phyloP scores from a whole-genome alignment of 306 rosid species.

The Cucumis melo region DNA sequence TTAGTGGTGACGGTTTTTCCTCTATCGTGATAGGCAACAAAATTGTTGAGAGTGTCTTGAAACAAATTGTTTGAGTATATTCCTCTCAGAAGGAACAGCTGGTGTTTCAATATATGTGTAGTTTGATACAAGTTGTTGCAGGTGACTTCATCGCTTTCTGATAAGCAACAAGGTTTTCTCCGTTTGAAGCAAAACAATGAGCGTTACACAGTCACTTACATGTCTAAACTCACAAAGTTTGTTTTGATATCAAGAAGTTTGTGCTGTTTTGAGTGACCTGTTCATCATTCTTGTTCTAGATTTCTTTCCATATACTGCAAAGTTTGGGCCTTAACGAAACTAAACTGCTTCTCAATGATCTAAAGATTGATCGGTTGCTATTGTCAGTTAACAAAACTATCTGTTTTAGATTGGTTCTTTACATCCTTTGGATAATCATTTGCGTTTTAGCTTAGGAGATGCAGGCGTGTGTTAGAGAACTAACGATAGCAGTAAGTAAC shows the following conservation, averaged over 20 bases:
- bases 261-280: not conserved
- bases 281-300: not conserved
- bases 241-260: not conserved
- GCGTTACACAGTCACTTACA: not conserved
- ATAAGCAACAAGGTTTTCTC: not conserved
- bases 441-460: not conserved
- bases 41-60: not conserved
- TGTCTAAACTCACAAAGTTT: not conserved
- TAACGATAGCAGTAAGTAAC: not conserved
- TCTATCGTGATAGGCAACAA: no score
- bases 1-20: no score
- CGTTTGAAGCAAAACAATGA: not conserved
- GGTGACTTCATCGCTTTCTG: not conserved
- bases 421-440: not conserved
- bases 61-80: not conserved
- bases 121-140: not conserved
- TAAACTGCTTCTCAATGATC: not conserved
- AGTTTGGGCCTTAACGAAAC: not conserved
- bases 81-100: not conserved
- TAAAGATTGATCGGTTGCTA: not conserved
- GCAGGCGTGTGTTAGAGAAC: not conserved
- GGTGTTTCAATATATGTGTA: not conserved
- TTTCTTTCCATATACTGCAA: not conserved
- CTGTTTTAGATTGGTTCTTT: constrained; percentile 1
- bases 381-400: not conserved